Evolutionary conservation across 1,284 basidiomycete genomes (phyloP), one percentile per base, ranked within the genome.

Genomic region (Exsudoporus floridanus): DNA sequence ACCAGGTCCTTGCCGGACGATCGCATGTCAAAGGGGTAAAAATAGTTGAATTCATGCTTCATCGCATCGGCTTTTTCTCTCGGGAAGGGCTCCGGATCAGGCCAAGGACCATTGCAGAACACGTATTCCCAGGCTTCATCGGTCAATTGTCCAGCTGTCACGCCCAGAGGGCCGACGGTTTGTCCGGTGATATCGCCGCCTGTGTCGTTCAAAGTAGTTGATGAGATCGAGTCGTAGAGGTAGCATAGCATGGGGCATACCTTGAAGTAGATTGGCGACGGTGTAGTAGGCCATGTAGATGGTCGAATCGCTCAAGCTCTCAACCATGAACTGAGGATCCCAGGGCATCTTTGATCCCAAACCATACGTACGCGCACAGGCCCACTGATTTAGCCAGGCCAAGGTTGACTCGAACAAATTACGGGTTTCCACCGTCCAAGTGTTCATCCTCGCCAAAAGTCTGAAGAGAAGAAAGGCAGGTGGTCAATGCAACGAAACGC

Each of bases 211-310:
- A 14, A 30, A 5, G 38, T 49, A 37, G 40, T 36, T 21, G 5
- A 37, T 43, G 18, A 53, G 40, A 41, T 35, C 8, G n/a, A 3
- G 19, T 46, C 51, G 46, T 4, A 28, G 2, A 31, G 48, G 30
- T 39, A 16, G 4, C 1, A 10, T 18, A 7, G 18, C 21, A 10
- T 21, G 30, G 21, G 13, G 12, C 82, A 27, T 60, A 89, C 92
- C 83, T 64, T 98, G 94, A 54, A 98, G 76, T 31, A 94, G 75
- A 71, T 97, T 87, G 7, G 94, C 84, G 54, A 99, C 83, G 7
- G 97, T 98, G 76, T 99, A 99, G 76, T 98, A 99, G 31, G 90
- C 83, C 95, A 98, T 98, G 77, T 99, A 99, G 71, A 99, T 90
- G 27, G 97, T 99, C 13, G 96, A 98, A 73, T 99, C 97, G 61